phyloP scores from a whole-genome alignment of 345 rosid genomes.

The Angophora floribunda region DNA sequence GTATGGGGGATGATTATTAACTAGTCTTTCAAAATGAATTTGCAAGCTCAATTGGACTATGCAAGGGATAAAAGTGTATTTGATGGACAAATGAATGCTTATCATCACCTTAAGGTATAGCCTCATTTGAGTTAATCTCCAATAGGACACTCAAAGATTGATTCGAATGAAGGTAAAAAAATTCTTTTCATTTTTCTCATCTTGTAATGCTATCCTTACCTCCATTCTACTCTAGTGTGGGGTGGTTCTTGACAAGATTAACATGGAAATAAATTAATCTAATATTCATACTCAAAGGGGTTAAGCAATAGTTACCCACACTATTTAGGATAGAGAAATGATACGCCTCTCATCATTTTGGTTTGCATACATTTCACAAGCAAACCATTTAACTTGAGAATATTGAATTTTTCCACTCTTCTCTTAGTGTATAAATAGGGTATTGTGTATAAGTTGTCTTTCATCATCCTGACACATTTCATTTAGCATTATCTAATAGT shows the following conservation, averaged over 20 bases:
- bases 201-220: background rate
- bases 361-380: fast-evolving
- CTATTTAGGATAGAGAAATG: too few species aligned
- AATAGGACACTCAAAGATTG: background rate
- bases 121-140: background rate
- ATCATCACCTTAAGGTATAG: background rate
- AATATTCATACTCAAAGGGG: background rate
- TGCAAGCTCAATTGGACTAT: background rate
- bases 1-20: background rate
- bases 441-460: background rate
- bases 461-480: background rate
- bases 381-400: too few species aligned
- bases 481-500: too few species aligned
- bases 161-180: background rate
- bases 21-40: too few species aligned
- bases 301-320: background rate
- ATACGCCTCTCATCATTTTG: background rate
- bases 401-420: background rate
- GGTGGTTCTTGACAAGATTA: too few species aligned
- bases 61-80: background rate
- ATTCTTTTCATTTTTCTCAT: background rate
- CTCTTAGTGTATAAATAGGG: too few species aligned
- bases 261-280: too few species aligned
- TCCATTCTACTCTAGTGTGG: background rate
- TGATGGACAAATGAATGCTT: background rate